Conservation (phyloP, 495 filamentous ascomycete genomes). For the Penicillium cataractarum region DNA sequence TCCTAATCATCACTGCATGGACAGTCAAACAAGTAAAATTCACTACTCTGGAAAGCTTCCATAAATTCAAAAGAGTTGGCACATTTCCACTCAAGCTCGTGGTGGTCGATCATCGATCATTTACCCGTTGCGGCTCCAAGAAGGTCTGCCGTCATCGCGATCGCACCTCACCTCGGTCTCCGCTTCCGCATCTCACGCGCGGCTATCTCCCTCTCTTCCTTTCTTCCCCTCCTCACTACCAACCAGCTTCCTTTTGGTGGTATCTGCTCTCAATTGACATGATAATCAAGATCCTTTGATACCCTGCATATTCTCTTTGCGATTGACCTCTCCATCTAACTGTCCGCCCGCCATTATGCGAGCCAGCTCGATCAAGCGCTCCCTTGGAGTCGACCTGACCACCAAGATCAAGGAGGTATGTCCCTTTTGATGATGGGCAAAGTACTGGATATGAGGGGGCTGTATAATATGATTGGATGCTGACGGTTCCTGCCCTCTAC, state of each 20-base stretch:
- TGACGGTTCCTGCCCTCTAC: slow-evolving; percentile 19
- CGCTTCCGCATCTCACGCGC: slow-evolving; percentile 23
- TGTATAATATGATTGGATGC: no score
- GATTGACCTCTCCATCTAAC: slow-evolving; percentile 7
- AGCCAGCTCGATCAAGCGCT: slow-evolving; percentile 62
- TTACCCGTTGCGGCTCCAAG: slow-evolving; percentile 11
- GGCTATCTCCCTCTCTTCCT: slow-evolving; percentile 10
- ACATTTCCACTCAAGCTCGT: neutral
- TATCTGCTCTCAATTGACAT: neutral
- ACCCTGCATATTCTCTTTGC: slow-evolving; percentile 3
- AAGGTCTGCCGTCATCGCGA: slow-evolving; percentile 33
- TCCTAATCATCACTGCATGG: no score
- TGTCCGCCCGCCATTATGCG: slow-evolving; percentile 48
- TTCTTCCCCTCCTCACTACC: slow-evolving; percentile 5
- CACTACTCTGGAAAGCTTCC: neutral
- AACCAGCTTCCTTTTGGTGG: neutral
- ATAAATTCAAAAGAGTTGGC: neutral
- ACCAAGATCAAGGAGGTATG: slow-evolving; percentile 66
- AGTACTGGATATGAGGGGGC: neutral
- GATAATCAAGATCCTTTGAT: neutral
- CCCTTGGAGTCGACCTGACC: slow-evolving; percentile 62
- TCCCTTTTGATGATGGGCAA: neutral
- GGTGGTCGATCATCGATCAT: slow-evolving; percentile 10
- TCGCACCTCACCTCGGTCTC: slow-evolving; percentile 21
- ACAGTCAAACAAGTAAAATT: no score